Evolutionary conservation across 202 grass and related monocot species (phyloP), one percentile per base, ranked within the genome.

Genomic region (Digitaria exilis): DNA sequence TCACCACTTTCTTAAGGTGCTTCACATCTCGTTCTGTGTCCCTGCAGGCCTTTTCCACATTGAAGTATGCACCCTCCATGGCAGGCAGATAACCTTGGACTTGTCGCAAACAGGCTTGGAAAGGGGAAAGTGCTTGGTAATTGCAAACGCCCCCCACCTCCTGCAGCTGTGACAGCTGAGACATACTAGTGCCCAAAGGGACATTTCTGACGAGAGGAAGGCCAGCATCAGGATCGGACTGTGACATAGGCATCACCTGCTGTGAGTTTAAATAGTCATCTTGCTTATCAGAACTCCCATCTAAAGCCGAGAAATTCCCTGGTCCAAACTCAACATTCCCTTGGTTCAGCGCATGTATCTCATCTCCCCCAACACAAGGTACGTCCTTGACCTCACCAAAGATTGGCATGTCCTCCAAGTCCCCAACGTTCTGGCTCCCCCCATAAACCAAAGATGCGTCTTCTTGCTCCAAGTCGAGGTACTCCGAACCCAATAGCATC

Each of bases 381-480:
- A 35, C 14, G 19, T 65, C 14, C 18, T 24, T 76, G 25, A 16
- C 19, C 45, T 78, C 66, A 78, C 45, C 69, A 5, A 84, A 85
- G 16, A 84, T 31, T 48, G 64, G 5, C 71, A 80, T 81, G 7
- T 85, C 82, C 71, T 80, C 54, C 2, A 71, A 46, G 55, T 83
- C 56, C 1, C 71, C 70, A 81, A 46, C 14, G 44, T 54, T 63
- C 48, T 29, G 21, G 54, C 7, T 55, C 12, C 25, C 13, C 28
- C 55, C 21, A 41, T 16, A 79, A 78, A 13, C 26, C 35, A 65
- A 57, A 4, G 41, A 5, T 4, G 26, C 11, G 12, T 45, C 63
- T 75, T 74, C 57, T 14, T 80, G 50, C 39, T 58, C 59, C 13
- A 29, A 57, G 17, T 73, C 29, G 49, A 84, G 4, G 43, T 56